A percentile compares a stretch with the other conserved stretches of the same genome.
These are phyloP conservation scores for Fusarium marasasianum DNA, from an alignment of 2,329 filamentous ascomycete genomes.

Conservation along the genomic window DNA sequence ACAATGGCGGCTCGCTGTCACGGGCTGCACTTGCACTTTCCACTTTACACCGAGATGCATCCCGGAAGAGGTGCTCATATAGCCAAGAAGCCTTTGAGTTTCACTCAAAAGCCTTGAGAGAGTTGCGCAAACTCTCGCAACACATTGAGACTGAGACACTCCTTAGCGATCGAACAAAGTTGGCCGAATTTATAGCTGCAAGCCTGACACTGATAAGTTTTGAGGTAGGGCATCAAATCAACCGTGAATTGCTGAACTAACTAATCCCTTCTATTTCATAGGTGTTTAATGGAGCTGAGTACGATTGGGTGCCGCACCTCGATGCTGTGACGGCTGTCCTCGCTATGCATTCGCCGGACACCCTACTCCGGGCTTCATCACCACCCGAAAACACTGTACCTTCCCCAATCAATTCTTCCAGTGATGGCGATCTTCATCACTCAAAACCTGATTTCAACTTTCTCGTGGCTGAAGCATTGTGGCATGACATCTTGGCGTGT, in stretches of 20 bases:
- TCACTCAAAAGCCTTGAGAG: neutral
- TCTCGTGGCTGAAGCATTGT: neutral
- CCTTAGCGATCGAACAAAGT: neutral
- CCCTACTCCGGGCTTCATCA: neutral
- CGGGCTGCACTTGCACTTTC: neutral
- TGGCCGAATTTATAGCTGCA: neutral
- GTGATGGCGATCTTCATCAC: too few relatives aligned
- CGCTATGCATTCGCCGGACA: neutral
- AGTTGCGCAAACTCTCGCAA: neutral
- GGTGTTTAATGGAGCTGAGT: neutral
- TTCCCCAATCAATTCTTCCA: neutral
- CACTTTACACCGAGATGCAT: neutral
- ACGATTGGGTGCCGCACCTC: neutral
- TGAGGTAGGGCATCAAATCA: neutral
- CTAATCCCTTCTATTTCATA: fast-evolving
- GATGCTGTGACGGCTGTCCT: neutral
- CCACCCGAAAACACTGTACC: too few relatives aligned
- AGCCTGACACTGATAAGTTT: neutral
- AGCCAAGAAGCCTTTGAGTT: neutral
- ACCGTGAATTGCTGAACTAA: neutral
- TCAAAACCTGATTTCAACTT: neutral
- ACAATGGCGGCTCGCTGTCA: neutral
- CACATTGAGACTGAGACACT: neutral
- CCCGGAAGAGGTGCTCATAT: neutral
- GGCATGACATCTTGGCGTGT: neutral